Conservation (phyloP, 192 early-diverging fungal genomes). For the Physocladia obscura region DNA sequence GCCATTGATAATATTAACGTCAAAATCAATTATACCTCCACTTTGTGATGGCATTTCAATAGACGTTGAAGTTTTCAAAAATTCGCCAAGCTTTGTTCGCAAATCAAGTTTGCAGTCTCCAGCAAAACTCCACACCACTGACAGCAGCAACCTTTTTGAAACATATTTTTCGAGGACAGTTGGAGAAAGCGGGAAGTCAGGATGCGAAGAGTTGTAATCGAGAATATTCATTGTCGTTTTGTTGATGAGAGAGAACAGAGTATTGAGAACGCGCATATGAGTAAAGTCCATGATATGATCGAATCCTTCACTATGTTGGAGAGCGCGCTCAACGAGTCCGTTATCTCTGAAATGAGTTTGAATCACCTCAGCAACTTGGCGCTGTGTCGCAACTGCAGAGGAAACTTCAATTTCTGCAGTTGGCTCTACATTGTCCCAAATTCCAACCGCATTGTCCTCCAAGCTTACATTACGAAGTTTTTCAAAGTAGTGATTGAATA, state of each 20-base stretch:
- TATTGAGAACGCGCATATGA: conserved; percentile 72
- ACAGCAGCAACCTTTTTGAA: conserved; percentile 75
- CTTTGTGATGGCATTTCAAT: conserved; percentile 69
- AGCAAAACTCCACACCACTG: conserved; percentile 92
- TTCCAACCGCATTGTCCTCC: conserved; percentile 71
- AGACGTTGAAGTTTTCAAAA: conserved; percentile 70
- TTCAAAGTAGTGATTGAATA: conserved; percentile 79
- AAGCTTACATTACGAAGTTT: conserved; percentile 70
- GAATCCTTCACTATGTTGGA: conserved; percentile 67
- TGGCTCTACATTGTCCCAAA: conserved; percentile 45
- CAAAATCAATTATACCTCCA: conserved; percentile 82
- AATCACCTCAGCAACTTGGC: conserved; percentile 71
- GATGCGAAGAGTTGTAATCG: conserved; percentile 88
- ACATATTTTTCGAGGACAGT: conserved; percentile 79
- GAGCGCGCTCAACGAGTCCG: conserved; percentile 71
- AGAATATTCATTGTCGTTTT: conserved; percentile 79
- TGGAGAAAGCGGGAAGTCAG: conserved; percentile 87
- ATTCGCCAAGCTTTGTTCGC: conserved; percentile 76
- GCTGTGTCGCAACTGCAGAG: conserved; percentile 69
- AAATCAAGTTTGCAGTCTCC: conserved; percentile 80
- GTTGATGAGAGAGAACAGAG: conserved; percentile 90
- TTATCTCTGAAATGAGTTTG: conserved; percentile 70
- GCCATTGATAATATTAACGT: conserved; percentile 71
- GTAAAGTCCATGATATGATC: conserved; percentile 99
- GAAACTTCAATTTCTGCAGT: conserved; percentile 33